Conservation (phyloP, 805 yeast species). For the Yarrowia sp. region DNA sequence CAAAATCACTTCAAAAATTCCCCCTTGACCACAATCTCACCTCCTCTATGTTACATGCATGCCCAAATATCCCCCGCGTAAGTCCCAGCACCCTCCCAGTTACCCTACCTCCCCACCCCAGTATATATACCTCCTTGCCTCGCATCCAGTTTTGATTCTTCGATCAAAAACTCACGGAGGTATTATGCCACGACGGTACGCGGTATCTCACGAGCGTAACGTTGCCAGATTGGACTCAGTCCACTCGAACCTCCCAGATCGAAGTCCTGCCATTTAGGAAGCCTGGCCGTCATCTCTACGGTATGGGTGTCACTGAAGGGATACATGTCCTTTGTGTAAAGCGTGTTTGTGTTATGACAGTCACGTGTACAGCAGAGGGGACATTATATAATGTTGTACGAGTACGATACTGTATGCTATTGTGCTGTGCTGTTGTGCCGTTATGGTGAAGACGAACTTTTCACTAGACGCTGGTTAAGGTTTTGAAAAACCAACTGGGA, state of each 20-base stretch:
- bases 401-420: no score
- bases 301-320: conserved; percentile 27
- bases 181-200: conserved; percentile 27
- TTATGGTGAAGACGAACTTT: no score
- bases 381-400: neutral
- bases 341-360: neutral
- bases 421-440: no score
- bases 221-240: conserved; percentile 27
- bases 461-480: no score
- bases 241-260: conserved; percentile 27
- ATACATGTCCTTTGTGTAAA: conserved; percentile 19
- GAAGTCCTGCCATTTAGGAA: conserved; percentile 24
- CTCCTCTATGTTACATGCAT: neutral
- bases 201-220: conserved; percentile 13
- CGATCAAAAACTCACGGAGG: conserved; percentile 27
- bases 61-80: no score
- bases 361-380: conserved; percentile 9
- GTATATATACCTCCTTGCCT: neutral
- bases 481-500: no score
- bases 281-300: conserved; percentile 21
- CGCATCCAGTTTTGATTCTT: conserved; percentile 22
- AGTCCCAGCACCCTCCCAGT: neutral
- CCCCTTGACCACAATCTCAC: no score
- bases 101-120: neutral
- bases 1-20: no score